A percentile compares a stretch with the other conserved stretches of the same genome.
These are phyloP conservation scores for Dioszegia crocea DNA, from an alignment of 768 basidiomycete species.

Conservation along the genomic window DNA sequence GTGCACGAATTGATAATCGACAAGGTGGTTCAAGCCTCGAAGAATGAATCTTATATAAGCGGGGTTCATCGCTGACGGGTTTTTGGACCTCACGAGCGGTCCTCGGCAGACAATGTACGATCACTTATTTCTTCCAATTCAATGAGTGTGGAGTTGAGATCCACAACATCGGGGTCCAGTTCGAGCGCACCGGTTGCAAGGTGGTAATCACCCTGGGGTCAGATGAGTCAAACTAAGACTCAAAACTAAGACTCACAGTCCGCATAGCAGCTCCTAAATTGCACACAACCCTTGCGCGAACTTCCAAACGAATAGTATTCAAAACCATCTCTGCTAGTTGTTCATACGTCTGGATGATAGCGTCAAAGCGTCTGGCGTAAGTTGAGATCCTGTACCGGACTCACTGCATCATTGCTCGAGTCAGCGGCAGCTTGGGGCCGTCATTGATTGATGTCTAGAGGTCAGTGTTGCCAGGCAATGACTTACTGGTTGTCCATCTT, in stretches of 20 bases:
- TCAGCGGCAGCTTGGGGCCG: constrained; percentile 67
- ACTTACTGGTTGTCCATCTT: constrained; percentile 49
- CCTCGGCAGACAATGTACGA: constrained; percentile 60
- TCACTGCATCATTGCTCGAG: constrained; percentile 82
- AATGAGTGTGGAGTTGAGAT: constrained; percentile 75
- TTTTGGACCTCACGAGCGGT: constrained; percentile 51
- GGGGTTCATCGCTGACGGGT: too few species aligned
- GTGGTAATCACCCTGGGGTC: constrained; percentile 71
- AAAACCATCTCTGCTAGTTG: constrained; percentile 82
- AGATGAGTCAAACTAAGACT: too few species aligned
- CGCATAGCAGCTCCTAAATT: constrained; percentile 75
- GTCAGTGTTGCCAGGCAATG: background rate
- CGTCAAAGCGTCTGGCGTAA: constrained; percentile 75
- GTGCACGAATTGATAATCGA: constrained; percentile 75
- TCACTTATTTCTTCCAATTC: constrained; percentile 69
- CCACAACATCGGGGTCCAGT: constrained; percentile 81
- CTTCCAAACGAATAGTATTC: constrained; percentile 78
- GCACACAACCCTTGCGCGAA: constrained; percentile 76
- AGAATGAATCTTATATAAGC: constrained; percentile 68
- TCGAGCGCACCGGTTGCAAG: constrained; percentile 79
- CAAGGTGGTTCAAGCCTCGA: constrained; percentile 73
- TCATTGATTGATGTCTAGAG: constrained; percentile 28
- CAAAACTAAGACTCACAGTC: constrained; percentile 56
- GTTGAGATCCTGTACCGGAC: constrained; percentile 40
- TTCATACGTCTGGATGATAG: constrained; percentile 81